A percentile compares a stretch with the other conserved stretches of the same genome.
These are phyloP conservation scores for Pinus tabuliformis DNA, from an alignment of 75 land plant species.

Conservation along the genomic window DNA sequence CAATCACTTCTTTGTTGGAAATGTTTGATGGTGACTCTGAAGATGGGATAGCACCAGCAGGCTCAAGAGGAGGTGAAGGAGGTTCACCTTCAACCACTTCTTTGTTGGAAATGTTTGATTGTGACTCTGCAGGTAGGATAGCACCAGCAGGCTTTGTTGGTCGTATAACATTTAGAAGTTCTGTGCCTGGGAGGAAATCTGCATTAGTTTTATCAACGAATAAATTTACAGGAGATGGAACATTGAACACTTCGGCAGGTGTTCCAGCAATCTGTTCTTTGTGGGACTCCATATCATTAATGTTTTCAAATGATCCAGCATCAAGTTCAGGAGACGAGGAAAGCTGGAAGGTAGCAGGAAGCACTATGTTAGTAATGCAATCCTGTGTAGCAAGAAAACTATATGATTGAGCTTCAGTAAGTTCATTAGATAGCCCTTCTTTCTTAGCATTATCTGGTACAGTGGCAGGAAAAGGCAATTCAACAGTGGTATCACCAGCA, in stretches of 20 bases:
- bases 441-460: background rate
- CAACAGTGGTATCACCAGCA: background rate
- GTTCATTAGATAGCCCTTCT: background rate
- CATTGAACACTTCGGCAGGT: background rate
- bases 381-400: background rate
- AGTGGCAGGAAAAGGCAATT: background rate
- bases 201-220: background rate
- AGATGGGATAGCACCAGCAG: background rate
- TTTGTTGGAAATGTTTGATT: background rate
- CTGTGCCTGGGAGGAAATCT: background rate
- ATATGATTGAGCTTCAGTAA: background rate
- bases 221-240: background rate
- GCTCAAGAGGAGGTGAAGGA: conserved; percentile 12
- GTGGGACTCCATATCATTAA: background rate
- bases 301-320: background rate
- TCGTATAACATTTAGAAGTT: conserved; percentile 2
- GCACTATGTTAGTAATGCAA: background rate
- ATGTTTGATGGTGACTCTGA: background rate
- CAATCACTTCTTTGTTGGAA: background rate
- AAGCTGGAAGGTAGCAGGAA: background rate
- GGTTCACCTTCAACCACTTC: background rate
- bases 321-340: background rate
- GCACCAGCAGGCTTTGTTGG: conserved; percentile 7
- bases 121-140: background rate
- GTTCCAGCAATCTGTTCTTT: background rate